A percentile compares a stretch with the other conserved stretches of the same genome.
phyloP scores from a whole-genome alignment of 2,329 filamentous ascomycete genomes.

The Ascochyta koolunga region DNA sequence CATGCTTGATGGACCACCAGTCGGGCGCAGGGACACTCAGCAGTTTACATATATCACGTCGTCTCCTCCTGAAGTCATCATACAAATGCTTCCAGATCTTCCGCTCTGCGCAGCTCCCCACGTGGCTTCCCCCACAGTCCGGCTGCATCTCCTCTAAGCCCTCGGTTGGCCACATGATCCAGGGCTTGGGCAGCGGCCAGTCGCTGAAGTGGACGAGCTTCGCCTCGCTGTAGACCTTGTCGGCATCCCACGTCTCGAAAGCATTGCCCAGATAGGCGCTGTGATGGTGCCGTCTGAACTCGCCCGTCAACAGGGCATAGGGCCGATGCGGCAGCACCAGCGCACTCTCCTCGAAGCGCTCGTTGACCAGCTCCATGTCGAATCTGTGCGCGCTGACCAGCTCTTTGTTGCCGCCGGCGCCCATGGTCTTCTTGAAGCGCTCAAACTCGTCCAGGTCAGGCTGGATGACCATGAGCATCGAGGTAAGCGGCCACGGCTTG shows the following conservation, averaged over 20 bases:
- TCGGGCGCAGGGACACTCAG: slow-evolving; percentile 49
- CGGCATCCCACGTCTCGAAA: slow-evolving; percentile 64
- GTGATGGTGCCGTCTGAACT: slow-evolving; percentile 65
- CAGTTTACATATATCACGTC: slow-evolving; percentile 50
- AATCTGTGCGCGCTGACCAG: slow-evolving; percentile 52
- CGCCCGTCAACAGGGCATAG: slow-evolving; percentile 66
- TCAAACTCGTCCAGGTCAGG: slow-evolving; percentile 62
- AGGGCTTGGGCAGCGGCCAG: slow-evolving; percentile 72
- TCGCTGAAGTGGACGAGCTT: slow-evolving; percentile 75
- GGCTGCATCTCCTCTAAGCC: slow-evolving; percentile 53
- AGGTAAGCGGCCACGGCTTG: slow-evolving; percentile 61
- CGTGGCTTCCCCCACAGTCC: slow-evolving; percentile 46
- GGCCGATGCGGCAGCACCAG: slow-evolving; percentile 68
- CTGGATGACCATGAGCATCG: slow-evolving; percentile 66
- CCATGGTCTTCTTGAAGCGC: slow-evolving; percentile 40
- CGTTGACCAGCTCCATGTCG: slow-evolving; percentile 73
- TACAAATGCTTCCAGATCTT: slow-evolving; percentile 55
- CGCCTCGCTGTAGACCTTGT: slow-evolving; percentile 62
- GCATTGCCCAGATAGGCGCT: slow-evolving; percentile 58
- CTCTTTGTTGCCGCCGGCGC: slow-evolving; percentile 32
- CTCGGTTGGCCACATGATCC: slow-evolving; percentile 56
- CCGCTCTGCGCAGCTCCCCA: slow-evolving; percentile 46
- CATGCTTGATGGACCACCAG: slow-evolving; percentile 41
- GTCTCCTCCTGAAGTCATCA: slow-evolving; percentile 51
- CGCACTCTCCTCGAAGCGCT: slow-evolving; percentile 63